phyloP scores from a whole-genome alignment of 2,329 filamentous ascomycete species.

The Colletotrichum spaethianum region DNA sequence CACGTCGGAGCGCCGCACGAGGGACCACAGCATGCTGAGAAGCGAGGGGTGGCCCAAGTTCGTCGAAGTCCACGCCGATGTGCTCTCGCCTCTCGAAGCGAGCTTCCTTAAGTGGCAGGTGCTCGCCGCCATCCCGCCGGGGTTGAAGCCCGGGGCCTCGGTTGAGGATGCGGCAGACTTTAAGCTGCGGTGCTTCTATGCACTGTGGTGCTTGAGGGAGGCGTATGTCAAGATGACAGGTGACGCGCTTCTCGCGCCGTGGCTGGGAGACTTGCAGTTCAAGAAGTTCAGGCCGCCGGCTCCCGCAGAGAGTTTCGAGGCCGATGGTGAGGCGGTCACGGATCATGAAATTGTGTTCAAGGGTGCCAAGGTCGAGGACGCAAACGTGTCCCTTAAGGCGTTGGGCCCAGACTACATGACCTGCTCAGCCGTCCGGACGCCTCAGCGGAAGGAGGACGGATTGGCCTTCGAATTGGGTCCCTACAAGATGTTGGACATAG shows the following conservation, averaged over 20 bases:
- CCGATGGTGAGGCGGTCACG: constrained; percentile 52
- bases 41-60: constrained; percentile 75
- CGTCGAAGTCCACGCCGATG: constrained; percentile 80
- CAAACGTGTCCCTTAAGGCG: constrained; percentile 59
- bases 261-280: constrained; percentile 81
- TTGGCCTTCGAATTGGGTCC: constrained; percentile 56
- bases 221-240: constrained; percentile 88
- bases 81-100: constrained; percentile 75
- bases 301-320: constrained; percentile 49
- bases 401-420: constrained; percentile 68
- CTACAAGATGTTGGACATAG: constrained; percentile 60
- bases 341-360: constrained; percentile 56
- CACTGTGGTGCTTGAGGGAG: constrained; percentile 85
- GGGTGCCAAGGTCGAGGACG: constrained; percentile 56
- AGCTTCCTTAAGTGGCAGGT: constrained; percentile 70
- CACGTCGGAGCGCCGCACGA: constrained; percentile 76
- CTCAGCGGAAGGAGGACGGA: constrained; percentile 52
- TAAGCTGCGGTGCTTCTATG: constrained; percentile 80
- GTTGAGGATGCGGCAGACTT: constrained; percentile 64
- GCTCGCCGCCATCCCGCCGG: constrained; percentile 45
- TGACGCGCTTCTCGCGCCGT: constrained; percentile 80
- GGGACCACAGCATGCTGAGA: constrained; percentile 68
- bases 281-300: constrained; percentile 71
- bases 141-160: constrained; percentile 46
- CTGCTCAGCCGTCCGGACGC: constrained; percentile 64